Evolutionary conservation across 257 asterid species (phyloP), one percentile per base, ranked within the genome.

Genomic region (Penstemon eatonii): DNA sequence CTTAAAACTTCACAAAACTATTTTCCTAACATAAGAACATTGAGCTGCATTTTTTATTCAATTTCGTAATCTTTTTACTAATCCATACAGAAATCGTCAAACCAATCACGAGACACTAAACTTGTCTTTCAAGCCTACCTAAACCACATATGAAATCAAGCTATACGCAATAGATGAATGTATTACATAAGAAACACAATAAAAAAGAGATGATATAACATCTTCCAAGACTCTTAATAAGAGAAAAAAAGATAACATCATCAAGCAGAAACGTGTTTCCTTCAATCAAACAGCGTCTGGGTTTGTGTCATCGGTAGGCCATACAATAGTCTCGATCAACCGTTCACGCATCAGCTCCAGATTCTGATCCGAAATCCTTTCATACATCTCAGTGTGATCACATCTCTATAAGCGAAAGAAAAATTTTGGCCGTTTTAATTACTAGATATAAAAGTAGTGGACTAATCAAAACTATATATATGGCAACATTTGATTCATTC

Each of bases 281-380:
- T 37, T 70, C 87, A 85, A 81, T 56, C 89, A 84, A 47, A 77
- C 71, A 72, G 68, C 70, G 67, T 85, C 90, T 3, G 85, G 63
- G 82, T 78, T 82, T 0, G 91, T 72, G 77, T 91, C 96, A 57
- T 91, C 96, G 1, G 95, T 74, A 4, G 96, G 96, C 92, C 91
- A 89, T 53, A 86, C 80, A 13, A 89, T 91, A 0, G 96, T 92
- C 78, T 92, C 98, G 60, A 77, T 71, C 3, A 92, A 92, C 47
- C 96, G 73, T 60, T 92, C 96, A 4, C 96, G 92, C 93, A 92
- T 85, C 89, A 89, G 74, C 78, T 81, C 92, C 77, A 92, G 56
- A 63, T 92, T 92, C 78, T 92, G 89, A 52, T 89, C 97, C 3
- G 96, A 86, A 59, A 92, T 89, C 86, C 79, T 80, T 49, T 87